A percentile compares a stretch with the other conserved stretches of the same genome.
Conservation (phyloP, 192 early-diverging fungal species). For the Rhizophagus clarus region DNA sequence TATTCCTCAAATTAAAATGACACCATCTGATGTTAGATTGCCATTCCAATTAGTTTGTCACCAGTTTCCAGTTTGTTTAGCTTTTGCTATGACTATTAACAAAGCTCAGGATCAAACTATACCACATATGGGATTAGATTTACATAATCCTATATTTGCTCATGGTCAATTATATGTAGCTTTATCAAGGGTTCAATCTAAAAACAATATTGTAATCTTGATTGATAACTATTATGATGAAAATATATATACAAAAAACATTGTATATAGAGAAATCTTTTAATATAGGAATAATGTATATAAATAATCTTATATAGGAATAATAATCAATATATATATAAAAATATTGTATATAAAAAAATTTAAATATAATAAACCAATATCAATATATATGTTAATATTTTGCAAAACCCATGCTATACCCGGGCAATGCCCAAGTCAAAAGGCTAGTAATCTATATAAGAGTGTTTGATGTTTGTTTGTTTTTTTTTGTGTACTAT, state of each 20-base stretch:
- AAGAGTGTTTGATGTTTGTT: too few species aligned
- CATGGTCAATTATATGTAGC: conserved; percentile 34
- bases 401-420: too few species aligned
- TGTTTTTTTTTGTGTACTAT: too few species aligned
- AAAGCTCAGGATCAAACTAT: conserved; percentile 38
- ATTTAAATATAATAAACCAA: too few species aligned
- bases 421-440: too few species aligned
- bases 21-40: conserved; percentile 2
- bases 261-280: background rate
- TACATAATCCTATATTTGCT: conserved; percentile 26
- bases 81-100: conserved; percentile 34
- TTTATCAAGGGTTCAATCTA: conserved; percentile 3
- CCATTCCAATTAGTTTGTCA: background rate
- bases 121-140: conserved; percentile 23
- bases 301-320: too few species aligned
- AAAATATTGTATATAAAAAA: too few species aligned
- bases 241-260: background rate
- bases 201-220: background rate
- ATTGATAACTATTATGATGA: too few species aligned
- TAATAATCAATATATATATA: too few species aligned
- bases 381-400: too few species aligned
- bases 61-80: conserved; percentile 32
- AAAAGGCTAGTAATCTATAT: too few species aligned
- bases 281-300: too few species aligned
- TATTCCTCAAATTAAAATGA: conserved; percentile 20